Percentiles rank a stretch among this genome's conserved stretches.
Evolutionary conservation across 768 basidiomycete genomes (phyloP).

Genomic region (Phylloporus sp.): DNA sequence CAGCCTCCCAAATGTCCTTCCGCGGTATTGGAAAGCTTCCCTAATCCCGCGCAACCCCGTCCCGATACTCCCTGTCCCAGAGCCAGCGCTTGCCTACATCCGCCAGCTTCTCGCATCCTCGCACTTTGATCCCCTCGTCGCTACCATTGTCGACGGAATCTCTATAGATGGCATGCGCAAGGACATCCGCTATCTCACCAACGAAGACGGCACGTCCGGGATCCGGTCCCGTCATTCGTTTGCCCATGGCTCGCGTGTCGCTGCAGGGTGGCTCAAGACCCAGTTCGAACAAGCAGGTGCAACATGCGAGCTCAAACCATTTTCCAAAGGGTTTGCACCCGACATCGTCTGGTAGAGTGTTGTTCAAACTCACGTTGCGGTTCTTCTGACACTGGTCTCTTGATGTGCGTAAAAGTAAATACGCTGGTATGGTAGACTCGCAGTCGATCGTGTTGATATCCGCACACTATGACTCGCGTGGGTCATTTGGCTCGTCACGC

Average conservation of each 20-base stretch:
- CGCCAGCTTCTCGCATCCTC: constrained; percentile 53
- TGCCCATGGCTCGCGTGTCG: constrained; percentile 48
- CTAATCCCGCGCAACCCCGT: constrained; percentile 52
- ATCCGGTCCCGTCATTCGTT: constrained; percentile 85
- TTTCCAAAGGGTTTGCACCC: constrained; percentile 73
- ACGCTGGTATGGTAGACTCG: constrained; percentile 39
- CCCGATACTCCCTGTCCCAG: constrained; percentile 53
- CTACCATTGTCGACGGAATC: constrained; percentile 64
- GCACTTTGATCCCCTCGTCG: constrained; percentile 66
- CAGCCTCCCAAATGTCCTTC: constrained; percentile 60
- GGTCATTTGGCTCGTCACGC: constrained; percentile 76
- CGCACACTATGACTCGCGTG: constrained; percentile 89
- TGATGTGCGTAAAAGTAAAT: constrained; percentile 43
- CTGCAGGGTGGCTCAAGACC: constrained; percentile 47
- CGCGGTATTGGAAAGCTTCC: constrained; percentile 68
- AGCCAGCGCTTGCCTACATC: constrained; percentile 51
- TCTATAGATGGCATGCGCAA: constrained; percentile 60
- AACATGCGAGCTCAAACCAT: constrained; percentile 60
- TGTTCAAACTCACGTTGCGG: background rate
- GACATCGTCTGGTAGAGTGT: constrained; percentile 75
- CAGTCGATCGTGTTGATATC: constrained; percentile 70
- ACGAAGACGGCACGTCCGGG: constrained; percentile 70
- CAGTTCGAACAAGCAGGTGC: constrained; percentile 76
- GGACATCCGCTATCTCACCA: constrained; percentile 80
- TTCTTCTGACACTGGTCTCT: background rate